Percentiles rank a stretch among this genome's conserved stretches.
phyloP scores from a whole-genome alignment of 495 filamentous ascomycete genomes.

The Aspergillus steynii region DNA sequence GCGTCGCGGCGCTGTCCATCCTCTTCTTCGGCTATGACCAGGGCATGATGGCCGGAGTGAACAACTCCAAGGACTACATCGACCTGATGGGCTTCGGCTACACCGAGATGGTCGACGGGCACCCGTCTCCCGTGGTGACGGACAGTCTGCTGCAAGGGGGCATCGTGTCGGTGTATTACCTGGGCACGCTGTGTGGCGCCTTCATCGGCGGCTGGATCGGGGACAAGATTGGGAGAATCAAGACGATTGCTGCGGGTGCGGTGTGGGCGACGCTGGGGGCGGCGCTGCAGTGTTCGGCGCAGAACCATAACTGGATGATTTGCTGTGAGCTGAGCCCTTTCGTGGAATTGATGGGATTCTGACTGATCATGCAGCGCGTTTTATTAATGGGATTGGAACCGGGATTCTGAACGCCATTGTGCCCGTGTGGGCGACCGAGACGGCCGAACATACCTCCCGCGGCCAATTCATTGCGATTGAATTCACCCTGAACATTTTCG shows the following conservation, averaged over 20 bases:
- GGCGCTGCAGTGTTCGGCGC: slow-evolving; percentile 59
- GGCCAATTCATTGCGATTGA: slow-evolving; percentile 73
- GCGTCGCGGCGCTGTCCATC: slow-evolving; percentile 59
- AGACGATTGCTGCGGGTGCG: slow-evolving; percentile 57
- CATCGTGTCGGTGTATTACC: slow-evolving; percentile 69
- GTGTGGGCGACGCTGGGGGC: slow-evolving; percentile 61
- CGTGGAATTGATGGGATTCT: not conserved
- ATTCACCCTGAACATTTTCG: slow-evolving; percentile 73
- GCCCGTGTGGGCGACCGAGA: slow-evolving; percentile 73
- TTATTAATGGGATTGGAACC: slow-evolving; percentile 71
- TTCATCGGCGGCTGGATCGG: slow-evolving; percentile 62
- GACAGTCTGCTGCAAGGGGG: slow-evolving; percentile 66
- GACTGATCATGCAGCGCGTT: slow-evolving; percentile 46
- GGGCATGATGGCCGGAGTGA: slow-evolving; percentile 77
- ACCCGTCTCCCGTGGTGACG: slow-evolving; percentile 53
- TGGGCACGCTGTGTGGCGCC: slow-evolving; percentile 64
- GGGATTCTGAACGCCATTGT: slow-evolving; percentile 70
- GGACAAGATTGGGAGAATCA: slow-evolving; percentile 62
- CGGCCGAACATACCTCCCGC: slow-evolving; percentile 64
- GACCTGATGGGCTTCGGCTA: slow-evolving; percentile 67
- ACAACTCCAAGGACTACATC: slow-evolving; percentile 64
- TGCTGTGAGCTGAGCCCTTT: slow-evolving; percentile 43
- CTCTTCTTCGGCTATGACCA: slow-evolving; percentile 68
- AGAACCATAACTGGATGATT: slow-evolving; percentile 71
- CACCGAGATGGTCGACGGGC: slow-evolving; percentile 45